Evolutionary conservation across 768 basidiomycete genomes (phyloP).

Genomic region (Infundibulicybe gibba): DNA sequence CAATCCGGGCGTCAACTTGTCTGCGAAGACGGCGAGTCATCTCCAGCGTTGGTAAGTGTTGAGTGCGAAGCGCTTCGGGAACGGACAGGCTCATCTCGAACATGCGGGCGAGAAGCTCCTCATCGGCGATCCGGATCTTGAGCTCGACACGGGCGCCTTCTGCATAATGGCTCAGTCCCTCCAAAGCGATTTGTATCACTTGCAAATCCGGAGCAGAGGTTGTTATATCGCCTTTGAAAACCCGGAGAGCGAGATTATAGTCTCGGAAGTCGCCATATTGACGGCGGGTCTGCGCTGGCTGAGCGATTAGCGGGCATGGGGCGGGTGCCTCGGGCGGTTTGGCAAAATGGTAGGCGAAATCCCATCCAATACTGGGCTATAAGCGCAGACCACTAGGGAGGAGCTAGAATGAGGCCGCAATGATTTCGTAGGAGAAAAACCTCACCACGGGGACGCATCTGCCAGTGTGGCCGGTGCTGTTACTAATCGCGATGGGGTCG

Average conservation of each 20-base stretch:
- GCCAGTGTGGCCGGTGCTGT: too few relatives aligned
- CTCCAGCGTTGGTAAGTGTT: not conserved
- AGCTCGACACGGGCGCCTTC: slow-evolving; percentile 82
- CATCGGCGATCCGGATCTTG: slow-evolving; percentile 76
- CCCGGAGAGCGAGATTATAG: slow-evolving; percentile 57
- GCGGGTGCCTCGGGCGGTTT: slow-evolving; percentile 4
- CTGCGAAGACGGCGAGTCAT: slow-evolving; percentile 13
- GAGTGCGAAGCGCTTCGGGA: slow-evolving; percentile 38
- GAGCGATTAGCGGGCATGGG: slow-evolving; percentile 37
- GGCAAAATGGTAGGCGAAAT: not conserved
- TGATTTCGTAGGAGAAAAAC: too few relatives aligned
- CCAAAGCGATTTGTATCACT: slow-evolving; percentile 47
- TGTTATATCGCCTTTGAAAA: slow-evolving; percentile 38
- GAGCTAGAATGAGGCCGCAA: too few relatives aligned
- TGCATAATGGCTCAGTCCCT: slow-evolving; percentile 66
- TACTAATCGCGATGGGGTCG: too few relatives aligned
- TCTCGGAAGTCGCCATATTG: slow-evolving; percentile 63
- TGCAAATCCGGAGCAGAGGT: slow-evolving; percentile 16
- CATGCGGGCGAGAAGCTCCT: slow-evolving; percentile 58
- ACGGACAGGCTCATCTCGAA: slow-evolving; percentile 67
- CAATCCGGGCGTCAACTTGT: slow-evolving; percentile 48
- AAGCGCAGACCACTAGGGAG: too few relatives aligned
- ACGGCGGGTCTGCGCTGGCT: slow-evolving; percentile 38
- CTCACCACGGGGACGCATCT: too few relatives aligned
- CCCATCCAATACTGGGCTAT: too few relatives aligned